Base-by-base conservation (phyloP, 1,284 basidiomycete genomes). In the Gomphus bonarii region DNA sequence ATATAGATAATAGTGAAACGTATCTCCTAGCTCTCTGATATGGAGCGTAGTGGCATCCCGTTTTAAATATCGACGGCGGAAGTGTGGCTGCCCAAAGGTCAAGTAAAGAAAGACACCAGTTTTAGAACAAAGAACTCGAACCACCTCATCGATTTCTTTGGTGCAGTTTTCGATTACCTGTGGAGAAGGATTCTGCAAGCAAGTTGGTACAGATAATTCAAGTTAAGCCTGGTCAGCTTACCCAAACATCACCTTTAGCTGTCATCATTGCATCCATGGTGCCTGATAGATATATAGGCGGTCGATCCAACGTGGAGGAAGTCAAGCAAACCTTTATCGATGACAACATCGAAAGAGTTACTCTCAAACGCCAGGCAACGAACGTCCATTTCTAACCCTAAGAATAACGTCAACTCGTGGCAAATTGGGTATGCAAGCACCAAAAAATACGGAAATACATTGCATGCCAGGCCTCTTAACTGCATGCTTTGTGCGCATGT, bases 181-280 rank as follows among this genome's bases (percentile, higher is more conserved):
- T 59, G 84, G 74, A 1, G 90, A 82, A 11, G 92, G 93, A 67
- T 95, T 82, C 91, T 64, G 16, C 12, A 16, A 3, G 48, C 11
- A 18, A 57, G 10, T 25, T 49, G 53, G 28, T 18, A n/a, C 31
- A 59, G 40, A 47, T 18, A 54, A 49, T n/a, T n/a, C 38, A 8
- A n/a, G 28, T 44, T 18, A 22, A 44, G 18, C 50, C 35, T 36
- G 52, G n/a, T 6, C n/a, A 44, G 69, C 79, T 60, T 63, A 91
- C 91, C 92, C 92, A 95, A 61, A 92, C 86, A 66, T 93, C 88
- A 8, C 88, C 86, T 68, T 91, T 91, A 0, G 80, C 78, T 0
- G 91, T 88, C 80, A 95, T 83, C 87, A 97, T 90, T 0, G 92
- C 91, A 68, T 95, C 93, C 91, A 95, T 94, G 0, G 91, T 95